A percentile compares a stretch with the other conserved stretches of the same genome.
Evolutionary conservation across 805 yeast genomes (phyloP).

Genomic region (Millerozyma miso): DNA sequence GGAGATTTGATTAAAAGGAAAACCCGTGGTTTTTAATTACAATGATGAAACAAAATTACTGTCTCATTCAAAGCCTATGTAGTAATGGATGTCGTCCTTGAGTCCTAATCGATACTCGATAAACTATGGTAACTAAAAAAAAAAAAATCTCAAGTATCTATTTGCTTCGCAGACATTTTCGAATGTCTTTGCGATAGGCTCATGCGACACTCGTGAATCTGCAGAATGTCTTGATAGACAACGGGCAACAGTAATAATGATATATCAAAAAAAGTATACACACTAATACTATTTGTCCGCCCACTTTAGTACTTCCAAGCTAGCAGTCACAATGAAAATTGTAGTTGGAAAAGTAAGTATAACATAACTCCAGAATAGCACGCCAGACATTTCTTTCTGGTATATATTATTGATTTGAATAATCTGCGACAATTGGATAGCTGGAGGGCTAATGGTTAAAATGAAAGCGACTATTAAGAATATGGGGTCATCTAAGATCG

Average conservation of each 20-base stretch:
- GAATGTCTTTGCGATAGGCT: not conserved
- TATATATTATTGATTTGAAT: constrained; percentile 71
- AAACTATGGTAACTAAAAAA: not conserved
- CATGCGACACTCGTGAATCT: too few relatives aligned
- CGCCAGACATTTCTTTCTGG: constrained; percentile 81
- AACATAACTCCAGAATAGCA: constrained; percentile 78
- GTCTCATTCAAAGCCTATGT: not conserved
- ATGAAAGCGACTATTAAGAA: constrained; percentile 73
- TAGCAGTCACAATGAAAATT: constrained; percentile 63
- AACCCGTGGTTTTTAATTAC: not conserved
- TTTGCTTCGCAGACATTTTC: not conserved
- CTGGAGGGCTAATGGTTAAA: constrained; percentile 77
- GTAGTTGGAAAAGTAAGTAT: constrained; percentile 73
- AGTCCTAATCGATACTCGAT: not conserved
- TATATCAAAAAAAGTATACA: constrained; percentile 1
- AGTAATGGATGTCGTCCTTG: not conserved
- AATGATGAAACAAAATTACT: not conserved
- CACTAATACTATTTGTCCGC: constrained; percentile 14
- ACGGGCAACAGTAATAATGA: not conserved
- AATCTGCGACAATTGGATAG: constrained; percentile 77
- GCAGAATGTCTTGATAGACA: too few relatives aligned
- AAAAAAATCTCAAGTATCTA: too few relatives aligned
- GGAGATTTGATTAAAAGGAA: not conserved
- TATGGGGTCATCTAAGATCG: constrained; percentile 78
- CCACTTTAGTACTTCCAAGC: constrained; percentile 60